These are phyloP conservation scores for Penicillium verhagenii DNA, from an alignment of 495 filamentous ascomycete species.

Conservation along the genomic window DNA sequence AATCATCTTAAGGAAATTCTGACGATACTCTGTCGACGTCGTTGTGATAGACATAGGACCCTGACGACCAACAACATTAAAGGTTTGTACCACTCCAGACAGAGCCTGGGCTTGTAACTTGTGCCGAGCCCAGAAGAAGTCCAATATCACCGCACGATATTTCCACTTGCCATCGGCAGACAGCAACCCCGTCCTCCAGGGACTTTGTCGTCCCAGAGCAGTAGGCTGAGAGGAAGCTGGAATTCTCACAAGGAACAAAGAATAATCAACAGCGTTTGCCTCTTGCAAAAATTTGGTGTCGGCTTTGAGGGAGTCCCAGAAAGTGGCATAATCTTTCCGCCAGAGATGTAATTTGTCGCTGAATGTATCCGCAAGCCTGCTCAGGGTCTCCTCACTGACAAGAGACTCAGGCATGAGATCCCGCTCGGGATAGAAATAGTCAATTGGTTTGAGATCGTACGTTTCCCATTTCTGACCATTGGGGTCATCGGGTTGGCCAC, in stretches of 20 bases:
- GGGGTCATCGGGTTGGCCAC: constrained; percentile 47
- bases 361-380: constrained; percentile 60
- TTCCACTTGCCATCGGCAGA: constrained; percentile 62
- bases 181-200: constrained; percentile 56
- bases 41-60: constrained; percentile 73
- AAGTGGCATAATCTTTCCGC: constrained; percentile 45
- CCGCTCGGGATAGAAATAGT: constrained; percentile 70
- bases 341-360: constrained; percentile 60
- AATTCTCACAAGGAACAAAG: constrained; percentile 62
- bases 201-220: constrained; percentile 26
- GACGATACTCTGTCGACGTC: constrained; percentile 60
- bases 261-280: constrained; percentile 67
- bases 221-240: constrained; percentile 36
- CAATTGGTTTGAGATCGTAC: constrained; percentile 69
- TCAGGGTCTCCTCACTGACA: constrained; percentile 56
- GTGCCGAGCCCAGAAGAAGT: constrained; percentile 74
- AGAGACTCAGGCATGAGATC: constrained; percentile 61
- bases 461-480: constrained; percentile 57
- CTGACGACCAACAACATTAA: constrained; percentile 54
- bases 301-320: constrained; percentile 47
- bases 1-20: constrained; percentile 64
- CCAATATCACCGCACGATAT: constrained; percentile 60
- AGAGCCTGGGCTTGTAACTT: constrained; percentile 59
- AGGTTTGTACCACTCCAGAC: constrained; percentile 59
- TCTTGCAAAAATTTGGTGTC: constrained; percentile 61